Evolutionary conservation across 805 yeast genomes (phyloP), one percentile per base, ranked within the genome.

Genomic region (Candida multigemmis): DNA sequence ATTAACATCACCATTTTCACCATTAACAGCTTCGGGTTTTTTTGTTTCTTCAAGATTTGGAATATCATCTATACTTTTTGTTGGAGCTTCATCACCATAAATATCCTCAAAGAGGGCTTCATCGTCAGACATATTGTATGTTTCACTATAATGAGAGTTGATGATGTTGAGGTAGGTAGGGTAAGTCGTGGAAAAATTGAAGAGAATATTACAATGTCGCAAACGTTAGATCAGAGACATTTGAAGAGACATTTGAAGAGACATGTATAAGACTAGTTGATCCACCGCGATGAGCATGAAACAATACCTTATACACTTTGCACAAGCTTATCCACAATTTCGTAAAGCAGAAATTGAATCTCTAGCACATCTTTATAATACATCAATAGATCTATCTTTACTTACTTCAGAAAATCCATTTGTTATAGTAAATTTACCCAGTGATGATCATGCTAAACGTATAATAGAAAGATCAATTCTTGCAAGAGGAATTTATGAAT

Each of bases 41-140:
- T 36, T 11, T 33, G 34, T 12, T 31, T 34, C 21, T 41, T 36
- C 23, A 39, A 14, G 22, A 18, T 19, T 11, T n/a, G 10, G 7
- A 12, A 12, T 7, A 8, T 9, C 11, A 12, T 7, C 7, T 8
- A 7, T 10, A 7, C 10, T 10, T 17, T 7, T 17, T 7, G 19
- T 39, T 12, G 14, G 27, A 25, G 34, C 35, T 33, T 31, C 38
- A 7, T 37, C 37, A 13, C 38, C 41, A 21, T 87, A 87, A 58
- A 87, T 83, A 53, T 87, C 96, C 58, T 86, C 94, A 56, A 87
- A 87, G 53, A 82, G 77, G 45, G 84, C 89, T 53, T 86, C 96
- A 58, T 87, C 96, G 60, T 40, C 34, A 20, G 58, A 52, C 58
- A 52, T 52, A 33, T 11, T 32, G 23, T 23, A 19, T 13, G 23